Percentiles rank a stretch among this genome's conserved stretches.
Conservation (phyloP, 768 basidiomycete species). For the Russula sp. region DNA sequence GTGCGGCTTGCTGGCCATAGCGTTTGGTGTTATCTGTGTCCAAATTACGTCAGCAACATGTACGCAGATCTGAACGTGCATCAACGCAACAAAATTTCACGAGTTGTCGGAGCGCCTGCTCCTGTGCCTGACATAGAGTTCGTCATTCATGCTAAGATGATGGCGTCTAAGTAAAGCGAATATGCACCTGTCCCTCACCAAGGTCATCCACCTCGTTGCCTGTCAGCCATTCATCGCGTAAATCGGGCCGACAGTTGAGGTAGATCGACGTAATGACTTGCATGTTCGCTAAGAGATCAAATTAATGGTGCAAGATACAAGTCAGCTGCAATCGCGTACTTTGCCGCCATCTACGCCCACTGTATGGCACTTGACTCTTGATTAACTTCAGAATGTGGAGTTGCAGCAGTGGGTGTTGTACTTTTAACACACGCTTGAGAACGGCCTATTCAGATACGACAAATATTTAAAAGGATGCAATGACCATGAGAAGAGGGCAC, state of each 20-base stretch:
- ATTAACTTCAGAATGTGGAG: conserved; percentile 93
- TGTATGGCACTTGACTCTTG: conserved; percentile 98
- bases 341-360: conserved; percentile 96
- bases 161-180: conserved; percentile 4
- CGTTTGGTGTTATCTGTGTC: conserved; percentile 79
- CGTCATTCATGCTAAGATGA: background rate
- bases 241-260: conserved; percentile 91
- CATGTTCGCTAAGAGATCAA: conserved; percentile 75
- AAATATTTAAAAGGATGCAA: background rate
- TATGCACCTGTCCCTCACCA: conserved; percentile 76
- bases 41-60: conserved; percentile 15
- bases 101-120: conserved; percentile 86
- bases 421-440: conserved; percentile 87
- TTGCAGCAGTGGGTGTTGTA: conserved; percentile 90
- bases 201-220: conserved; percentile 88
- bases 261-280: conserved; percentile 99
- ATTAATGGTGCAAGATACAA: background rate
- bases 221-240: conserved; percentile 96
- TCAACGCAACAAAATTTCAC: conserved; percentile 84
- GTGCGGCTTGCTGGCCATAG: conserved; percentile 58
- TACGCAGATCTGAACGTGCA: conserved; percentile 6
- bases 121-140: conserved; percentile 62
- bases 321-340: conserved; percentile 41
- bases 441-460: conserved; percentile 56
- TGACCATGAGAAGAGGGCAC: conserved; percentile 24